Conservation (phyloP, 495 filamentous ascomycete species). For the Lepidopterella palustris region DNA sequence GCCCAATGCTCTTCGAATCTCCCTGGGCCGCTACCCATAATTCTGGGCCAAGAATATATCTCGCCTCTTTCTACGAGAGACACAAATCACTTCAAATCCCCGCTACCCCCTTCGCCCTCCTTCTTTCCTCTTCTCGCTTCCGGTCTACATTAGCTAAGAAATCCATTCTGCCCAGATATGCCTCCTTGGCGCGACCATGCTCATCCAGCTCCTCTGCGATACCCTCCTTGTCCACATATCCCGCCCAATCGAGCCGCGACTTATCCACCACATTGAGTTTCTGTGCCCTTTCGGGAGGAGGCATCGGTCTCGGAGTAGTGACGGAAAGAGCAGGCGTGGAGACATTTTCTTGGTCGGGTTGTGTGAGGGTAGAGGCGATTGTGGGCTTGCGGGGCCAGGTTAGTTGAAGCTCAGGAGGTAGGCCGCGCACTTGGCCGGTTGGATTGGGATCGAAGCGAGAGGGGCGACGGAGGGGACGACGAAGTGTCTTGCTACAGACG, state of each 20-base stretch:
- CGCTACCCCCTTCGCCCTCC: slow-evolving; percentile 52
- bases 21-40: no score
- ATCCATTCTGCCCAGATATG: slow-evolving; percentile 75
- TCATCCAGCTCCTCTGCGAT: slow-evolving; percentile 84
- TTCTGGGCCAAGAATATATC: no score
- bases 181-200: slow-evolving; percentile 76
- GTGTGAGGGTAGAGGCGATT: slow-evolving; percentile 30
- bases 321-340: neutral
- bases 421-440: slow-evolving; percentile 36
- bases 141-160: slow-evolving; percentile 80
- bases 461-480: slow-evolving; percentile 63
- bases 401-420: slow-evolving; percentile 32
- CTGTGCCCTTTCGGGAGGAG: slow-evolving; percentile 48
- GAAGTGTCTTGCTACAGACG: slow-evolving; percentile 32
- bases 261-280: slow-evolving; percentile 97
- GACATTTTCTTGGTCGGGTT: slow-evolving; percentile 32
- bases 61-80: no score
- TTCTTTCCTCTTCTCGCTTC: slow-evolving; percentile 67
- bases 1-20: no score
- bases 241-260: slow-evolving; percentile 88
- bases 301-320: slow-evolving; percentile 8
- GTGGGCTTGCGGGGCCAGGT: slow-evolving; percentile 40
- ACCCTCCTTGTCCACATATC: slow-evolving; percentile 85
- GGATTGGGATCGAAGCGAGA: slow-evolving; percentile 76
- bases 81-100: neutral